Percentiles rank a stretch among this genome's conserved stretches.
These are phyloP conservation scores for Diospyros kaki DNA, from an alignment of 148 eudicot genomes.

Conservation along the genomic window DNA sequence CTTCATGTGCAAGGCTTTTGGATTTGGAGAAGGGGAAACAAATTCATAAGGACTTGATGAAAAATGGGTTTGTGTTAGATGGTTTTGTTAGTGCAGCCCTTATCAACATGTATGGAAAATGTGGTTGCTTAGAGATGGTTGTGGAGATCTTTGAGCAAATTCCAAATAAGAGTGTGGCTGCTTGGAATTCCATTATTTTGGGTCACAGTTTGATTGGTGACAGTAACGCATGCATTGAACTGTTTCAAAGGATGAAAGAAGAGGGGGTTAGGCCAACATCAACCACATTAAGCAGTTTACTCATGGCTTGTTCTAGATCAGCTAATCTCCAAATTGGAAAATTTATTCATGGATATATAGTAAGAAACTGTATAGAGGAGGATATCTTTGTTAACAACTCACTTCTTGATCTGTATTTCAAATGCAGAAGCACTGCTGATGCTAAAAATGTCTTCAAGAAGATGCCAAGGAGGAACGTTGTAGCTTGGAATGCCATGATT, in stretches of 20 bases:
- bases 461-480: too few species aligned
- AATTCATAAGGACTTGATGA: constrained; percentile 30
- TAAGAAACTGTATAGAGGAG: constrained; percentile 22
- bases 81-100: constrained; percentile 32
- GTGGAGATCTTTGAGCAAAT: constrained; percentile 29
- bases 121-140: constrained; percentile 33
- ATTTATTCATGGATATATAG: constrained; percentile 38
- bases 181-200: constrained; percentile 5
- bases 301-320: constrained; percentile 47
- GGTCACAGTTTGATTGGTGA: constrained; percentile 40
- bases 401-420: constrained; percentile 43
- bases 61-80: constrained; percentile 29
- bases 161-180: constrained; percentile 23
- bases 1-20: constrained; percentile 20
- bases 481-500: too few species aligned
- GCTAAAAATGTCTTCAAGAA: constrained; percentile 33
- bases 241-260: constrained; percentile 30
- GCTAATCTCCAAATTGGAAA: constrained; percentile 32
- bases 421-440: constrained; percentile 29
- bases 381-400: constrained; percentile 31
- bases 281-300: constrained; percentile 38
- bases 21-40: constrained; percentile 34
- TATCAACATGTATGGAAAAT: background rate
- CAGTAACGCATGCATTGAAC: constrained; percentile 29
- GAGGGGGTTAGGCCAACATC: constrained; percentile 28